phyloP scores from a whole-genome alignment of 139 green algal species.

The Closterium sp. region DNA sequence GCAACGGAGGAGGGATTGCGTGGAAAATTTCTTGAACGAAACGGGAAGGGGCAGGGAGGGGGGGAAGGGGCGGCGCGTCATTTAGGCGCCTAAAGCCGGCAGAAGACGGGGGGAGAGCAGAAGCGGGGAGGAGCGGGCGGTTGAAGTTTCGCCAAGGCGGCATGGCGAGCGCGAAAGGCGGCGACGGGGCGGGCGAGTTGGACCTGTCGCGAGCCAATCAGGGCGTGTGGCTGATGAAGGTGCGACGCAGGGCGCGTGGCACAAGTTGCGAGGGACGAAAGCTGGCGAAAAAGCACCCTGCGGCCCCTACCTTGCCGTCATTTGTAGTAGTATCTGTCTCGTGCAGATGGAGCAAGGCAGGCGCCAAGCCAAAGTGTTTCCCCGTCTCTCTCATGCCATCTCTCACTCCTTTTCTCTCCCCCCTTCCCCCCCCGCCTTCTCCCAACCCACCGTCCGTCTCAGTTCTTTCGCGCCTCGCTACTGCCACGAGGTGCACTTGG shows the following conservation, averaged over 20 bases:
- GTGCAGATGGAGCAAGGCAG: not conserved
- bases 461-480: too few relatives aligned
- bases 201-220: not conserved
- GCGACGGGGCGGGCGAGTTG: not conserved
- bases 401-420: not conserved
- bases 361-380: not conserved
- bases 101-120: not conserved
- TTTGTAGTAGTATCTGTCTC: not conserved
- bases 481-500: too few relatives aligned
- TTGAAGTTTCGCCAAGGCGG: too few relatives aligned
- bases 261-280: too few relatives aligned
- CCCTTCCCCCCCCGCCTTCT: too few relatives aligned
- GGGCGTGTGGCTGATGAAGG: not conserved
- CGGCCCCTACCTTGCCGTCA: too few relatives aligned
- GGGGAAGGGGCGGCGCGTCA: not conserved
- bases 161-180: not conserved
- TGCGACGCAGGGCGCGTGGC: too few relatives aligned
- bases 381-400: not conserved
- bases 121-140: too few relatives aligned
- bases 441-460: too few relatives aligned
- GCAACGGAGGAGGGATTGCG: not conserved
- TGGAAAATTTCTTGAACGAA: not conserved
- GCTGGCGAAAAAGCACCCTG: too few relatives aligned
- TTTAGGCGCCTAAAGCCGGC: not conserved
- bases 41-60: not conserved